Conservation (phyloP, 148 eudicot genomes). For the Mesembryanthemum crystallinum region DNA sequence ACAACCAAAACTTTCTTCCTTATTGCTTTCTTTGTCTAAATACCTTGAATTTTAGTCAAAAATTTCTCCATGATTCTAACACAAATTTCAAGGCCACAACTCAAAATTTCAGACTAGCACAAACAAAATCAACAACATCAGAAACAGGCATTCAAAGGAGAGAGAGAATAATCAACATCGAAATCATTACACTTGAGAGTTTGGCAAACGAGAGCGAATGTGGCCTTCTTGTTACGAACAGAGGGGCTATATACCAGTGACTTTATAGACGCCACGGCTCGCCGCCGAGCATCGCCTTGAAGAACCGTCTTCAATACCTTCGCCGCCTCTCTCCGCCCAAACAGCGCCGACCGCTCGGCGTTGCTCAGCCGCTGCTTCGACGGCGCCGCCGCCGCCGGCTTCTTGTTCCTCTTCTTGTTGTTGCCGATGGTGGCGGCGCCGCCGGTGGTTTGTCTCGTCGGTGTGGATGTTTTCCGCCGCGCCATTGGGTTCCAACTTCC, state of each 20-base stretch:
- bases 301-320: conserved; percentile 60
- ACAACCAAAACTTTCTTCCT: neutral
- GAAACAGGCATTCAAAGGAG: neutral
- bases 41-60: too few species aligned
- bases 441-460: too few species aligned
- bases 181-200: conserved; percentile 69
- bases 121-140: neutral
- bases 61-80: neutral
- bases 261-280: conserved; percentile 73
- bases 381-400: neutral
- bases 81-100: neutral
- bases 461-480: neutral
- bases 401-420: neutral
- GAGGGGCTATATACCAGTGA: conserved; percentile 68
- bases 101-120: neutral
- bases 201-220: conserved; percentile 83
- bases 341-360: conserved; percentile 70
- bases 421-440: neutral
- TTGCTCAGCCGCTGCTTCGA: conserved; percentile 29
- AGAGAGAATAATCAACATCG: conserved; percentile 14
- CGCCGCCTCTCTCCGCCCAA: conserved; percentile 84
- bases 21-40: too few species aligned
- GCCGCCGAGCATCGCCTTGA: conserved; percentile 69
- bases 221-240: conserved; percentile 72
- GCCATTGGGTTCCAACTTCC: neutral